Percentiles rank a stretch among this genome's conserved stretches.
Conservation (phyloP, 371 early-diverging fungal genomes). For the Mortierella sp. region DNA sequence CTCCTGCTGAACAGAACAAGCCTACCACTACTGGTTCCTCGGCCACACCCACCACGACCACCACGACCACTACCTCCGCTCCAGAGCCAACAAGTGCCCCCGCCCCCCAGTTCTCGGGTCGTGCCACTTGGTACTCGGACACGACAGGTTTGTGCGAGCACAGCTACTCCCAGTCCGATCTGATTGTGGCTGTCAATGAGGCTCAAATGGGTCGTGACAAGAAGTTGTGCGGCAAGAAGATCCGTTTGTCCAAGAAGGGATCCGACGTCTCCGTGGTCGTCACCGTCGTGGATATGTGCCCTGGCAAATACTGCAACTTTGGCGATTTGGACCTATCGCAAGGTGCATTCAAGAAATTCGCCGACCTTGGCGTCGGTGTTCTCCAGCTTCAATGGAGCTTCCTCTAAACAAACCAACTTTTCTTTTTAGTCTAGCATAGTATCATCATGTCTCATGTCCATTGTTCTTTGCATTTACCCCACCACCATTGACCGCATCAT, state of each 20-base stretch:
- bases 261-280: constrained; percentile 21
- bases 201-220: constrained; percentile 45
- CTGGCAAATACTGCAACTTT: constrained; percentile 30
- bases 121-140: constrained; percentile 52
- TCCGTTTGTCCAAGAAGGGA: constrained; percentile 31
- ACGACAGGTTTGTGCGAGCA: constrained; percentile 42
- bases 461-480: neutral
- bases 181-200: constrained; percentile 50
- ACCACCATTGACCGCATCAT: neutral
- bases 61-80: constrained; percentile 10
- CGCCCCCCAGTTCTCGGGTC: constrained; percentile 29
- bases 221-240: constrained; percentile 39
- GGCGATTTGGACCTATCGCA: constrained; percentile 49
- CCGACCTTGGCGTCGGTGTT: constrained; percentile 20
- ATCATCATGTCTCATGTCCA: too few species aligned
- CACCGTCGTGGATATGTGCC: constrained; percentile 51
- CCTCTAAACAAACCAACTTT: constrained; percentile 7
- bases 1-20: too few species aligned
- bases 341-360: constrained; percentile 50
- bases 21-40: constrained; percentile 6
- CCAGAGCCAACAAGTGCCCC: constrained; percentile 3
- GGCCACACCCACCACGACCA: constrained; percentile 8
- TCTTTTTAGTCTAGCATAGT: constrained; percentile 1
- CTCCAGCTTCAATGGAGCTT: constrained; percentile 38
- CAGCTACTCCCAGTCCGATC: constrained; percentile 41